Conservation (phyloP, 352 stramenopile genomes). For the Aphanomyces euteiches region DNA sequence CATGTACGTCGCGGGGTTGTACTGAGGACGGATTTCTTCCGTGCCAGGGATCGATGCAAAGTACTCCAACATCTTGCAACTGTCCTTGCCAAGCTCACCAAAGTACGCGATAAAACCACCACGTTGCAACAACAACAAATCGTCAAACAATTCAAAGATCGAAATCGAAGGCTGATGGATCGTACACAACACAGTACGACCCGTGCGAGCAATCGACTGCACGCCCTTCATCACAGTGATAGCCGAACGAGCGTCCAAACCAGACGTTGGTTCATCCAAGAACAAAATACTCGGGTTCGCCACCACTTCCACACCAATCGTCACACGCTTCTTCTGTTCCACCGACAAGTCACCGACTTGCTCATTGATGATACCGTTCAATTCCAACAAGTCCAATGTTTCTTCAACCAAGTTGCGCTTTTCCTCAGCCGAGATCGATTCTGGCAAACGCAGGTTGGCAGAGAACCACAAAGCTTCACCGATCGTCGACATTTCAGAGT, state of each 20-base stretch:
- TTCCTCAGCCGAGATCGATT: slow-evolving; percentile 25
- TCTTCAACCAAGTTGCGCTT: slow-evolving; percentile 61
- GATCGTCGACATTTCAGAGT: slow-evolving; percentile 83
- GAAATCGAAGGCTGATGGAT: slow-evolving; percentile 84
- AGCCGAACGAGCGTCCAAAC: slow-evolving; percentile 62
- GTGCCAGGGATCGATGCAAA: slow-evolving; percentile 43
- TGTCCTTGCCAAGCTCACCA: slow-evolving; percentile 52
- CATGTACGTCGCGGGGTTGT: slow-evolving; percentile 89
- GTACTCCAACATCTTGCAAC: slow-evolving; percentile 62
- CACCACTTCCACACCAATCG: slow-evolving; percentile 46
- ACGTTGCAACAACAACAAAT: slow-evolving; percentile 52
- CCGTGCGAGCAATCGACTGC: slow-evolving; percentile 54
- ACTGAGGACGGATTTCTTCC: slow-evolving; percentile 43
- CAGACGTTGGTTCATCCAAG: slow-evolving; percentile 55
- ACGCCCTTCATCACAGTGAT: slow-evolving; percentile 77
- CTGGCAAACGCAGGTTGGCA: slow-evolving; percentile 72
- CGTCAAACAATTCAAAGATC: slow-evolving; percentile 63
- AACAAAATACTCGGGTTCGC: slow-evolving; percentile 50
- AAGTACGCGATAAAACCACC: slow-evolving; percentile 86
- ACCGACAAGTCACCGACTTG: slow-evolving; percentile 41
- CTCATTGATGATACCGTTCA: slow-evolving; percentile 46
- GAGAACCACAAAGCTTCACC: slow-evolving; percentile 91
- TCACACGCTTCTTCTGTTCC: slow-evolving; percentile 52
- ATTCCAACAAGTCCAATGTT: slow-evolving; percentile 76
- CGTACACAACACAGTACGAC: slow-evolving; percentile 70